phyloP scores from a whole-genome alignment of 371 early-diverging fungal genomes.

The Mortierella polycephala region DNA sequence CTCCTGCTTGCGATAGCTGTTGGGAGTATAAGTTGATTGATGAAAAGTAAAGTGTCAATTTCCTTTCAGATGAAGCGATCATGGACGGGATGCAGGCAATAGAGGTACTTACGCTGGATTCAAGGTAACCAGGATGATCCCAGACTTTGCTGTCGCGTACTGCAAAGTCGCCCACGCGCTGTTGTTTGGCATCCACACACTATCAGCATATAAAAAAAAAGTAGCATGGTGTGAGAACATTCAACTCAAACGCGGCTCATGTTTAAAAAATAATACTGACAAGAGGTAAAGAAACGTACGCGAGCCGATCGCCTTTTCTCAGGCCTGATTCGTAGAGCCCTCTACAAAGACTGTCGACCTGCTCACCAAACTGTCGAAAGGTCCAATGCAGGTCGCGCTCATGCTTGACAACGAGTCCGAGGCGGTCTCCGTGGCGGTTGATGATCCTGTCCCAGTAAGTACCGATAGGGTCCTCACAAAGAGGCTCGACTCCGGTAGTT shows the following conservation, averaged over 20 bases:
- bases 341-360: conserved; percentile 53
- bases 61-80: too few species aligned
- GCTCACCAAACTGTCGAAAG: conserved; percentile 50
- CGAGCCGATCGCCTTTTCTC: conserved; percentile 59
- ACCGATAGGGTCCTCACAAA: conserved; percentile 54
- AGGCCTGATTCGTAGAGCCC: conserved; percentile 55
- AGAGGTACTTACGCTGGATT: conserved; percentile 55
- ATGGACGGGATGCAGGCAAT: too few species aligned
- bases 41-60: not conserved
- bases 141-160: conserved; percentile 60
- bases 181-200: conserved; percentile 61
- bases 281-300: conserved; percentile 19
- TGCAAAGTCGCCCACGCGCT: conserved; percentile 58
- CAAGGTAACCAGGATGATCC: conserved; percentile 59
- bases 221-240: not conserved
- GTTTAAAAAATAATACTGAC: not conserved
- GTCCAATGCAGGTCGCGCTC: conserved; percentile 51
- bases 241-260: too few species aligned
- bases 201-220: conserved; percentile 3
- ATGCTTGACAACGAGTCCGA: conserved; percentile 54
- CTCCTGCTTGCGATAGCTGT: conserved; percentile 53
- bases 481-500: conserved; percentile 13
- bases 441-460: conserved; percentile 41
- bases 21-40: not conserved
- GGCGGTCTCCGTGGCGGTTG: conserved; percentile 29